Evolutionary conservation across 495 filamentous ascomycete genomes (phyloP), one percentile per base, ranked within the genome.

Genomic region (Xylaria intraflava): DNA sequence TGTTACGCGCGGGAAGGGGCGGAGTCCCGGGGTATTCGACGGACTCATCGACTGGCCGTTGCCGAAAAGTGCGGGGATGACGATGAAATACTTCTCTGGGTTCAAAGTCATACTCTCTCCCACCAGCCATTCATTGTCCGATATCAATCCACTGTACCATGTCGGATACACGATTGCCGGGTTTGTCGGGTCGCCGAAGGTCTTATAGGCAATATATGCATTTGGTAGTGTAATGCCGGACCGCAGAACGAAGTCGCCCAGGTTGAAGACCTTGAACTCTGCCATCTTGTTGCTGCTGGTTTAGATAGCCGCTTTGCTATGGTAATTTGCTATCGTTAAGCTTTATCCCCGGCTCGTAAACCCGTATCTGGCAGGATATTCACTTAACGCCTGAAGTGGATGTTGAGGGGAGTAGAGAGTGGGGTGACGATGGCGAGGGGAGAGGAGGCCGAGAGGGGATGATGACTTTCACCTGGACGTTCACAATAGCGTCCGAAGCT

Each of bases 41-140:
- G 86, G 86, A 2, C 84, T 86, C 0, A 78, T 82, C 0, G 84
- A 87, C 66, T 89, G 79, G 27, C 84, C 82, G 57, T 88, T 87
- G 5, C 86, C 86, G 52, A 89, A 87, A 4, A 88, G 72, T 1
- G 84, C 86, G 8, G 83, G 72, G 49, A 89, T 72, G 55, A 89
- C 79, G 53, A 88, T 87, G 64, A 81, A 87, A 66, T 83, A 87
- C 51, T 81, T 75, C 16, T 72, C 68, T 0, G 84, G 83, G 53
- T 77, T 77, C 33, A 87, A 72, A 0, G 78, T 72, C 53, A 80
- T 83, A 46, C 82, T 74, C 48, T 81, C 73, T 43, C 83, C 82
- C 22, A 85, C 77, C 5, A 87, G 69, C 83, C 83, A 87, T 50
- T 81, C 64, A 57, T 86, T 86, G 60, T 86, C 80, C 4, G 73